Base-by-base conservation (phyloP, 768 basidiomycete genomes). In the Trametes elegans region DNA sequence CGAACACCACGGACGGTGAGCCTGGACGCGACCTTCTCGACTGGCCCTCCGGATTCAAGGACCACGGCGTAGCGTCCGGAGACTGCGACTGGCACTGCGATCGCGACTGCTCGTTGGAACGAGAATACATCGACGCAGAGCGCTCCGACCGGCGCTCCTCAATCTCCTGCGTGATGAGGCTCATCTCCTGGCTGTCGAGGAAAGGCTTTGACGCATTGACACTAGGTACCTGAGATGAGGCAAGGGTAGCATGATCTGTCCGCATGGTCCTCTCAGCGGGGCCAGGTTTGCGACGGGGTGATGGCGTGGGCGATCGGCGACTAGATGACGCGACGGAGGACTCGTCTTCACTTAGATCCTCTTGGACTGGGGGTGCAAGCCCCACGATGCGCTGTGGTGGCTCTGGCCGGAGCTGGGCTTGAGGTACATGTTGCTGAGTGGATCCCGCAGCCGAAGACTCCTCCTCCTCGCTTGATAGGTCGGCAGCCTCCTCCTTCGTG, bases 101-200 rank as follows among this genome's bases (percentile, higher is more conserved):
- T 28, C 41, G 57, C 27, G 34, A 62, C 27, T 57, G 59, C 23
- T 59, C 61, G 40, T 47, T 47, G 1, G 68, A 65, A 23, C 42
- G 39, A 11, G 55, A 58, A 39, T 38, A 61, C 26, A 53, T 58
- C 1, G 68, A 68, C 13, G 66, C 65, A 0, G 72, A 71, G 1
- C 75, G 76, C 42, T 85, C 78, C 0, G 81, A 80, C 34, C 85
- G 76, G 31, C 87, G 76, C 58, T 88, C 85, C 46, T 83, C 82
- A 0, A 89, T 74, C 60, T 93, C 88, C 11, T 73, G 76, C 1
- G 80, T 79, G 57, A 89, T 88, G 36, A 80, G 77, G 43, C 79
- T 77, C 5, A 88, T 59, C 53, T 89, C 88, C 0, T 78, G 80
- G 3, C 75, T 73, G 53, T 81, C 76, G 18, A 89, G 68, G 62